Conservation (phyloP, 1,139 yeast genomes). For the Kodamaea ohmeri region DNA sequence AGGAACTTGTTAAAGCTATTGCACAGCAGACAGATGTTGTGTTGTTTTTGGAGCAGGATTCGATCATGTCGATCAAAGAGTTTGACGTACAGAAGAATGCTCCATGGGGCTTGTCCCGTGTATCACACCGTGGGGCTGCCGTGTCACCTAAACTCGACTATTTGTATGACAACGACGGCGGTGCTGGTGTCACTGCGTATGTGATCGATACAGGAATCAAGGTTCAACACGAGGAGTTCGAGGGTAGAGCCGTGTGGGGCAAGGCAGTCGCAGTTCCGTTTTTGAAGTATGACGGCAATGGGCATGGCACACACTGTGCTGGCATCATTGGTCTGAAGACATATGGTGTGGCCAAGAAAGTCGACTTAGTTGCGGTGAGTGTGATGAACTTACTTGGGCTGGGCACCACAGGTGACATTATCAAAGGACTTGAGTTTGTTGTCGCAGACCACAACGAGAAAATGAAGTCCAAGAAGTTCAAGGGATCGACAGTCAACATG, state of each 20-base stretch:
- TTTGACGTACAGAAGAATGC: slow-evolving; percentile 38
- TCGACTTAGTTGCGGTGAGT: slow-evolving; percentile 40
- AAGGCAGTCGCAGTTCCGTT: slow-evolving; percentile 38
- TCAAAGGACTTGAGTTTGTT: slow-evolving; percentile 44
- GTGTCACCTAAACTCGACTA: slow-evolving; percentile 20
- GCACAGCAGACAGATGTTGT: slow-evolving; percentile 28
- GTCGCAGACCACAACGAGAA: slow-evolving; percentile 37
- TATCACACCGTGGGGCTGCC: slow-evolving; percentile 26
- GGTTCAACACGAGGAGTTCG: slow-evolving; percentile 40
- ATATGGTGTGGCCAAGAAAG: slow-evolving; percentile 45
- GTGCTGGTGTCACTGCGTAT: slow-evolving; percentile 44
- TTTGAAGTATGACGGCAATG: slow-evolving; percentile 35
- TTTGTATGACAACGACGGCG: slow-evolving; percentile 39
- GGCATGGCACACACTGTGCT: slow-evolving; percentile 48
- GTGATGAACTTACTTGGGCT: slow-evolving; percentile 42
- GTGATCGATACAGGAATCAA: slow-evolving; percentile 46
- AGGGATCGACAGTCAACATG: slow-evolving; percentile 46
- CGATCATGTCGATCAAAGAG: slow-evolving; percentile 31
- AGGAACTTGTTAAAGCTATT: slow-evolving; percentile 26
- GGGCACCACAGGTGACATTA: slow-evolving; percentile 42
- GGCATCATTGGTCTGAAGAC: slow-evolving; percentile 44
- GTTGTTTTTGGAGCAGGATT: slow-evolving; percentile 38
- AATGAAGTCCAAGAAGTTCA: slow-evolving; percentile 36
- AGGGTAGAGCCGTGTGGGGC: slow-evolving; percentile 45
- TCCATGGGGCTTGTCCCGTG: slow-evolving; percentile 43